Percentiles rank a stretch among this genome's conserved stretches.
phyloP scores from a whole-genome alignment of 2,329 filamentous ascomycete genomes.

The Colletotrichum spinosum region DNA sequence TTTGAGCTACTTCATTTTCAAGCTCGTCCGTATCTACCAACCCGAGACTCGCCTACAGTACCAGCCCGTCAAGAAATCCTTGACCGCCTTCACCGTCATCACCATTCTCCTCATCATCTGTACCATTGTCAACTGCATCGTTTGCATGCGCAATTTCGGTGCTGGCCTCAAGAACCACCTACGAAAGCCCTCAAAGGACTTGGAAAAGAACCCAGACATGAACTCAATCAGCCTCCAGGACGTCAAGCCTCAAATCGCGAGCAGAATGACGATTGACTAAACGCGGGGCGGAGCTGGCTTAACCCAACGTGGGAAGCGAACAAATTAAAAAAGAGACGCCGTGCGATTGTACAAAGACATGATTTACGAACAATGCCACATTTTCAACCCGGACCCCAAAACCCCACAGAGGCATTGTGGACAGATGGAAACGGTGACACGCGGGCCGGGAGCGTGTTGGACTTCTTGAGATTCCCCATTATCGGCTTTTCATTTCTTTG shows the following conservation, averaged over 20 bases:
- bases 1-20: slow-evolving; percentile 97
- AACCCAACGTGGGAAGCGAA: slow-evolving; percentile 33
- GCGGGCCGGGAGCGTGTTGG: slow-evolving; percentile 36
- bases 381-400: slow-evolving; percentile 27
- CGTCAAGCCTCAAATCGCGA: slow-evolving; percentile 65
- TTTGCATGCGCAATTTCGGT: slow-evolving; percentile 92
- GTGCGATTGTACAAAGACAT: slow-evolving; percentile 39
- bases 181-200: slow-evolving; percentile 59
- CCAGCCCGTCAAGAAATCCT: slow-evolving; percentile 80
- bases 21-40: slow-evolving; percentile 95
- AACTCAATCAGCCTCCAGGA: slow-evolving; percentile 69
- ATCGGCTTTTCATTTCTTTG: slow-evolving; percentile 36
- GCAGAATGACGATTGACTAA: slow-evolving; percentile 73
- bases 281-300: slow-evolving; percentile 29
- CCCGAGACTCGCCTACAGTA: slow-evolving; percentile 71
- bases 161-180: slow-evolving; percentile 91
- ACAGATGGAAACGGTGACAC: slow-evolving; percentile 30
- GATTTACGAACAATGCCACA: slow-evolving; percentile 38
- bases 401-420: slow-evolving; percentile 24
- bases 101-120: slow-evolving; percentile 89
- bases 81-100: slow-evolving; percentile 94
- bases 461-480: slow-evolving; percentile 38
- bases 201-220: slow-evolving; percentile 66
- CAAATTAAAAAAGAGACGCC: slow-evolving; percentile 32
- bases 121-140: slow-evolving; percentile 87